phyloP scores from a whole-genome alignment of 1,139 yeast genomes.

The Diutina neorugosa region DNA sequence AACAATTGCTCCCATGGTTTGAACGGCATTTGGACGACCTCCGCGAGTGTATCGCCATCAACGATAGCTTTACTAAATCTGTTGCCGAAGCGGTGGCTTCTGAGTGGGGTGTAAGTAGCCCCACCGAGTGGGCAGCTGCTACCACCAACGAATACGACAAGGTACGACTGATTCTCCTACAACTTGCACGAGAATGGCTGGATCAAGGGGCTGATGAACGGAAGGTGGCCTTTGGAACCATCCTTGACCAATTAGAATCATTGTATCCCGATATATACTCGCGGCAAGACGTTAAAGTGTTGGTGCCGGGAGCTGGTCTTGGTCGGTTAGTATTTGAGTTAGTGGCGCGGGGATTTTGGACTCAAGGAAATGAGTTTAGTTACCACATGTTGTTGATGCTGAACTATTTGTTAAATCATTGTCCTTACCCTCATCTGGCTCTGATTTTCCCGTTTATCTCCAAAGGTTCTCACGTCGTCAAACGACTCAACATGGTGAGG shows the following conservation, averaged over 20 bases:
- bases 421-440: slow-evolving; percentile 24
- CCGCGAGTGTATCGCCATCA: slow-evolving; percentile 33
- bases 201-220: slow-evolving; percentile 48
- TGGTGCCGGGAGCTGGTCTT: slow-evolving; percentile 79
- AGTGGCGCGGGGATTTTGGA: slow-evolving; percentile 51
- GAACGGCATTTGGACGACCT: slow-evolving; percentile 31
- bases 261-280: slow-evolving; percentile 28
- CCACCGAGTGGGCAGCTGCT: slow-evolving; percentile 32
- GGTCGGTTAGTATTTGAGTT: slow-evolving; percentile 71
- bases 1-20: slow-evolving; percentile 40
- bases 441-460: slow-evolving; percentile 45
- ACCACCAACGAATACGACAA: slow-evolving; percentile 42
- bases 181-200: slow-evolving; percentile 70
- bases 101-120: slow-evolving; percentile 38
- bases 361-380: slow-evolving; percentile 81
- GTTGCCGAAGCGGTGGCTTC: slow-evolving; percentile 36
- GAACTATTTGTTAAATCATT: slow-evolving; percentile 47
- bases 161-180: slow-evolving; percentile 50
- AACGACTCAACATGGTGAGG: slow-evolving; percentile 34
- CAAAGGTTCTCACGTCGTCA: slow-evolving; percentile 33
- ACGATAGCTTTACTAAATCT: slow-evolving; percentile 32
- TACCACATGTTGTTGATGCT: slow-evolving; percentile 71
- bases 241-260: slow-evolving; percentile 31
- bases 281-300: slow-evolving; percentile 20
- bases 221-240: slow-evolving; percentile 27